A percentile compares a stretch with the other conserved stretches of the same genome.
These are phyloP conservation scores for Suillus brevipes DNA, from an alignment of 768 basidiomycete species.

Conservation along the genomic window DNA sequence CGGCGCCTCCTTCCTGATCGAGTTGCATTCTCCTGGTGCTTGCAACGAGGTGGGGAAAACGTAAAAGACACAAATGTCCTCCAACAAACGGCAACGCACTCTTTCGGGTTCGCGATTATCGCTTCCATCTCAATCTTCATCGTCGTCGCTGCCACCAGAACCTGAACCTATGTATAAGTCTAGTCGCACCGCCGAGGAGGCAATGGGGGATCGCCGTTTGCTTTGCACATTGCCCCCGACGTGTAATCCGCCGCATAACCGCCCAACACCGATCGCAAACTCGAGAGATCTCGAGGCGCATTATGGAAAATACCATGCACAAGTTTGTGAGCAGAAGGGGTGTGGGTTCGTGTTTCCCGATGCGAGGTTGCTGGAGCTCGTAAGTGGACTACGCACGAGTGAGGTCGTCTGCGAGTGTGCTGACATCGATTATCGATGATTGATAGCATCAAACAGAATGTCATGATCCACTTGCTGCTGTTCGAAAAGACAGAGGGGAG, in stretches of 20 bases:
- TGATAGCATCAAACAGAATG: slow-evolving; percentile 79
- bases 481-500: slow-evolving; percentile 77
- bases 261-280: slow-evolving; percentile 61
- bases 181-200: slow-evolving; percentile 29
- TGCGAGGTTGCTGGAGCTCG: slow-evolving; percentile 72
- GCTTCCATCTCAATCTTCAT: slow-evolving; percentile 33
- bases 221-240: slow-evolving; percentile 82
- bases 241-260: slow-evolving; percentile 57
- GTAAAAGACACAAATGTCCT: slow-evolving; percentile 21
- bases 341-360: slow-evolving; percentile 89
- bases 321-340: slow-evolving; percentile 68
- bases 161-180: slow-evolving; percentile 35
- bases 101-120: slow-evolving; percentile 25
- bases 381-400: slow-evolving; percentile 40
- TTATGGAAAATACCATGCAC: slow-evolving; percentile 82
- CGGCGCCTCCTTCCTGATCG: slow-evolving; percentile 12
- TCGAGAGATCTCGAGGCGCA: slow-evolving; percentile 77
- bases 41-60: slow-evolving; percentile 11
- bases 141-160: slow-evolving; percentile 29
- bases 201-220: slow-evolving; percentile 39
- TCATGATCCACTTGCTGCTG: slow-evolving; percentile 81
- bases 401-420: background rate
- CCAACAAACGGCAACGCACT: slow-evolving; percentile 34
- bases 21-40: slow-evolving; percentile 3
- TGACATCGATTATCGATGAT: slow-evolving; percentile 1